Evolutionary conservation across 768 basidiomycete species (phyloP), one percentile per base, ranked within the genome.

Genomic region (Termitomyces sp.): DNA sequence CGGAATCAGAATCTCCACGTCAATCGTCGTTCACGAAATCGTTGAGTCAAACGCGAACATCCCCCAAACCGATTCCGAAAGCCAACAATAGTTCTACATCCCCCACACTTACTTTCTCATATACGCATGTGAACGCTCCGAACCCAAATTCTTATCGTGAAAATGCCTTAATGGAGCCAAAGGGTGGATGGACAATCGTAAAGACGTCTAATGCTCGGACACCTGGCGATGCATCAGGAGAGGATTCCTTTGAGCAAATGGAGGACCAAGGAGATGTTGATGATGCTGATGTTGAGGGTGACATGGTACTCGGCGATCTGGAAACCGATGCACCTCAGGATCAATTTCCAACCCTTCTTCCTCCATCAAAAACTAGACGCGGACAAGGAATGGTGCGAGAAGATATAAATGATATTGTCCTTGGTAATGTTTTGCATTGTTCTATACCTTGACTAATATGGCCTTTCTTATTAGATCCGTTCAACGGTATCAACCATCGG

Each of bases 181-280:
- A 84, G 69, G 78, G 80, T 67, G 86, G 86, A 46, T 93, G 90
- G 90, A 92, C 90, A 18, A 86, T 92, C 64, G 85, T 93, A 58
- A 72, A 76, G 58, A 77, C 73, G 58, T 69, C 69, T 13, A 68
- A 67, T 47, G 66, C 68, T 47, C 63, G 54, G 63, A 66, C 51
- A 57, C 51, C 22, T 67, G 65, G 53, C 63, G 64, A 59, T 43
- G 26, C 18, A n/a, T 20, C 61, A 32, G 62, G 48, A 20, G 55
- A 61, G 14, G 53, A 61, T 44, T 62, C 62, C 46, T 60, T 68
- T 50, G 63, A 64, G 43, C 69, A 63, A 46, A 69, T 66, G 10
- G 72, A 71, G 39, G 64, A 59, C 22, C 69, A 72, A 42, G 74
- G 67, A 41, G 88, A 90, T 66, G 74, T 71, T n/a, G 87, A 89